phyloP scores from a whole-genome alignment of 2,329 filamentous ascomycete species.

The Calonectria multiphialidica region DNA sequence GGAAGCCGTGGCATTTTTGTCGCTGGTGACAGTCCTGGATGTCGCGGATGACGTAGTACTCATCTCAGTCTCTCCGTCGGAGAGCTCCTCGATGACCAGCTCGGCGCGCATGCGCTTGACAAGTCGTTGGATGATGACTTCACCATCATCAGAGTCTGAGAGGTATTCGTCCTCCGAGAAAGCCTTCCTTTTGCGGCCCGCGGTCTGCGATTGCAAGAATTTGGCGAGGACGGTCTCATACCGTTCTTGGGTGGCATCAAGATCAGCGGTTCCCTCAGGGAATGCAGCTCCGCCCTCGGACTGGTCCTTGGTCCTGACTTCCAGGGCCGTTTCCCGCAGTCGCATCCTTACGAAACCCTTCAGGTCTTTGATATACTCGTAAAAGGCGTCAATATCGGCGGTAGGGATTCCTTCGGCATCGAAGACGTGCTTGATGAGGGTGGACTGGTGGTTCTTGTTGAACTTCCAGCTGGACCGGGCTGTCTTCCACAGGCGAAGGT shows the following conservation, averaged over 20 bases:
- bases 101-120: conserved; percentile 75
- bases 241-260: conserved; percentile 61
- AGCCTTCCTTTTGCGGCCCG: conserved; percentile 59
- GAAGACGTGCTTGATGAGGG: conserved; percentile 86
- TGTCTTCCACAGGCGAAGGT: conserved; percentile 81
- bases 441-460: conserved; percentile 92
- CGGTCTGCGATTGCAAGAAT: conserved; percentile 54
- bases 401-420: conserved; percentile 78
- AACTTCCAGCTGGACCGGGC: conserved; percentile 88
- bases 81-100: conserved; percentile 67
- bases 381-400: conserved; percentile 76
- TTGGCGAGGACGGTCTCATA: conserved; percentile 68
- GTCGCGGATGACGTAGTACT: conserved; percentile 46
- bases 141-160: conserved; percentile 60
- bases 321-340: conserved; percentile 74
- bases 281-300: conserved; percentile 62
- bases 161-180: conserved; percentile 67
- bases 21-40: conserved; percentile 45
- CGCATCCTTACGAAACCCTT: conserved; percentile 80
- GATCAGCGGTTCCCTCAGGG: conserved; percentile 60
- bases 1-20: conserved; percentile 36
- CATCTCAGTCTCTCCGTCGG: conserved; percentile 56
- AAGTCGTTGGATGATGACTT: conserved; percentile 65
- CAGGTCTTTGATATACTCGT: conserved; percentile 83
- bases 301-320: conserved; percentile 69